Conservation (phyloP, 441 rosid genomes). For the Macaranga tanarius region DNA sequence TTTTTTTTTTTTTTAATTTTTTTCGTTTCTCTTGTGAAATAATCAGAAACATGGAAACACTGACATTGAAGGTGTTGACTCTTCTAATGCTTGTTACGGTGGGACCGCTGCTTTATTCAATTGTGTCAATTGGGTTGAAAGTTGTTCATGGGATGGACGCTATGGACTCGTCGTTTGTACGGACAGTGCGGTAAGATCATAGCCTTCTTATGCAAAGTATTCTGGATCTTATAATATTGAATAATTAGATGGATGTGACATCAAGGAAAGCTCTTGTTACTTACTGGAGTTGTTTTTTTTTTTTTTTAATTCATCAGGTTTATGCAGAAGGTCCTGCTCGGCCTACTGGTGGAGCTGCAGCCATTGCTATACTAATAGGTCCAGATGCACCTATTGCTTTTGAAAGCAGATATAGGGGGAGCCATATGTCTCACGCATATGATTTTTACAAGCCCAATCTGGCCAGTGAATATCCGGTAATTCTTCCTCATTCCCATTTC, state of each 20-base stretch:
- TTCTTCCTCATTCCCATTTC: conserved; percentile 15
- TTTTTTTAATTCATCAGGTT: conserved; percentile 55
- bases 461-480: conserved; percentile 99
- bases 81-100: conserved; percentile 96
- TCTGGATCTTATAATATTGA: neutral
- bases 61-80: conserved; percentile 98
- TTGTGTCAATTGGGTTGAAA: conserved; percentile 99
- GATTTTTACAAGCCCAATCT: conserved; percentile 99
- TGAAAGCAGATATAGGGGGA: conserved; percentile 91
- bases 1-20: too few species aligned
- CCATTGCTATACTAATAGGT: conserved; percentile 86
- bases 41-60: conserved; percentile 87
- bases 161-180: conserved; percentile 94
- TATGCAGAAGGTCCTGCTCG: conserved; percentile 99
- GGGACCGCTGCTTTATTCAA: conserved; percentile 97
- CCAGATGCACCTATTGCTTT: conserved; percentile 92
- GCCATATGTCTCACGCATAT: conserved; percentile 94
- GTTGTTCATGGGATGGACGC: conserved; percentile 98
- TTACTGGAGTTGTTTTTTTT: conserved; percentile 16
- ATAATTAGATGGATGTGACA: neutral
- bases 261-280: too few species aligned
- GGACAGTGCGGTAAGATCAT: conserved; percentile 84
- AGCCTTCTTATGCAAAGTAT: neutral
- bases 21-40: conserved; percentile 30
- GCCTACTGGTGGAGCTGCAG: conserved; percentile 99